Base-by-base conservation (phyloP, 306 rosid species). In the Vigna reflexopilosa region DNA sequence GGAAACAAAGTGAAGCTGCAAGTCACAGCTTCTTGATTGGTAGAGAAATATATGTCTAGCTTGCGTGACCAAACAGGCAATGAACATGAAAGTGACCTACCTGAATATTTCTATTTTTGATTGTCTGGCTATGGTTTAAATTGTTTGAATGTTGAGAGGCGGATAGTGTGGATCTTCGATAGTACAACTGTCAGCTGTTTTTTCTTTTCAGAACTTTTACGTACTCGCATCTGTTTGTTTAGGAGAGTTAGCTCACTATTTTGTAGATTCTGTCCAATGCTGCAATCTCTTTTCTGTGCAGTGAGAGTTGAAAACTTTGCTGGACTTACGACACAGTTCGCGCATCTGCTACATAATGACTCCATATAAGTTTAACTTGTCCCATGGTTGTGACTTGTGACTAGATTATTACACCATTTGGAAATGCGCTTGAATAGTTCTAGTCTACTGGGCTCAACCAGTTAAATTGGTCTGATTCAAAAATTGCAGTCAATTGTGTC, bases 251-350 rank as follows among this genome's bases (percentile, higher is more conserved):
- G 32, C 52, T 61, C 50, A 2, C 57, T 72, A 77, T 62, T 77
- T 67, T 80, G 40, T 30, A n/a, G 48, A 76, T 38, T 73, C 57
- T 22, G 26, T 52, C 54, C 44, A 56, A 55, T 72, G 26, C 12
- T 50, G 72, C 28, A 26, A 45, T 67, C 62, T 50, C 42, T 5
- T 77, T 77, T 44, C 78, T 34, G 38, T 70, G 36, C 34, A 16
- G 55, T 66, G 52, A n/a, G 56, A 81, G 56, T 75, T 59, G 71
- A 24, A 74, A 48, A 56, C 45, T 64, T 51, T 75, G 34, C 71
- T 17, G 7, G 42, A 75, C 38, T 72, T 50, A 24, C 10, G 36
- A 2, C n/a, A 50, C 48, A 49, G 17, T 13, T 77, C 38, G 12
- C 50, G 57, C 38, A n/a, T 49, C 62, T 65, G 63, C 20, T 49